Evolutionary conservation across 129 eudicot genomes (phyloP).

Genomic region (Mikania micrantha): DNA sequence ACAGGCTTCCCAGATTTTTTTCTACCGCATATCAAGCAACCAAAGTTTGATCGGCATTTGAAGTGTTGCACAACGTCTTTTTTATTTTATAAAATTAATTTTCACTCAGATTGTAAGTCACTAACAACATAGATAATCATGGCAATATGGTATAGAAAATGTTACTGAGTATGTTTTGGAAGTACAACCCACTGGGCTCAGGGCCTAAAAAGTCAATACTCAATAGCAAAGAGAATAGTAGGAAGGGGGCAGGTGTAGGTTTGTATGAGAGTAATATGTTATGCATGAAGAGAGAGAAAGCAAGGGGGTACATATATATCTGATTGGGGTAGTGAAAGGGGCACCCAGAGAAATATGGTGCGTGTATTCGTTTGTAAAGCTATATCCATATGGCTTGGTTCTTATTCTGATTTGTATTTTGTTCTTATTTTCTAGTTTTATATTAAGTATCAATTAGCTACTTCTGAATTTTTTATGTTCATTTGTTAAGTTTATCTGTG

Average conservation of each 20-base stretch:
- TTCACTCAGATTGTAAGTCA: background rate
- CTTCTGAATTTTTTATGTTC: too few species aligned
- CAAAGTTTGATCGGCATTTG: background rate
- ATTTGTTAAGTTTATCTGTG: too few species aligned
- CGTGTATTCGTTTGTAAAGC: too few species aligned
- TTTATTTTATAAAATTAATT: background rate
- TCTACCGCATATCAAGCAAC: slow-evolving; percentile 3
- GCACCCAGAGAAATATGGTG: too few species aligned
- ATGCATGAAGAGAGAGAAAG: background rate
- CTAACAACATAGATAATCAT: background rate
- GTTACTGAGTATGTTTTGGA: background rate
- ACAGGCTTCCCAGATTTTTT: background rate
- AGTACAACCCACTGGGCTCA: background rate
- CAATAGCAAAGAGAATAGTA: background rate
- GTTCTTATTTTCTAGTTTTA: too few species aligned
- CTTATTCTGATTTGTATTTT: too few species aligned
- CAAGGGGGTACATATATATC: background rate
- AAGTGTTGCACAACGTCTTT: background rate
- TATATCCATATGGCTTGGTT: too few species aligned
- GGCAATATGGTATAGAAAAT: background rate
- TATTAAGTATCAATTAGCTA: too few species aligned
- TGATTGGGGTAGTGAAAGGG: background rate
- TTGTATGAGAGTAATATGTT: background rate
- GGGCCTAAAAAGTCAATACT: background rate
- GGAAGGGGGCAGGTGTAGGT: background rate